phyloP scores from a whole-genome alignment of 805 yeast genomes.

The Yamadazyma paraphyllophila region DNA sequence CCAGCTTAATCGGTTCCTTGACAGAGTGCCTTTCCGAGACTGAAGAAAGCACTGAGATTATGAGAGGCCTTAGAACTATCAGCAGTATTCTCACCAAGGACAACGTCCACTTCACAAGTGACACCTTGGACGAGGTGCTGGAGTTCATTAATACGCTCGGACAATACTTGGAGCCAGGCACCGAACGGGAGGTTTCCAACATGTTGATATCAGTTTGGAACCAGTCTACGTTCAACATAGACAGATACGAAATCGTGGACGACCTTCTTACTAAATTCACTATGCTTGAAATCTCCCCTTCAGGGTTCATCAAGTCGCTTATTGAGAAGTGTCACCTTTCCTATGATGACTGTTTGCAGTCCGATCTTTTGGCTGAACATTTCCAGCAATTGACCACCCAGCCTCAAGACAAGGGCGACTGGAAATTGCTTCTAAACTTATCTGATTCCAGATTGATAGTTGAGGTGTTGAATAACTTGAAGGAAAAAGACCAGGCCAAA shows the following conservation, averaged over 20 bases:
- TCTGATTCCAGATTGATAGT: slow-evolving; percentile 12
- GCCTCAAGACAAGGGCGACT: slow-evolving; percentile 15
- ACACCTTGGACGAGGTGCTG: slow-evolving; percentile 2
- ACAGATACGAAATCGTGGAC: slow-evolving; percentile 10
- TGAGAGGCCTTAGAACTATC: slow-evolving; percentile 9
- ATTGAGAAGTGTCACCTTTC: slow-evolving; percentile 4
- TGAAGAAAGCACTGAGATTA: slow-evolving; percentile 4
- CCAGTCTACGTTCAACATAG: not conserved
- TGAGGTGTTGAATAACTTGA: slow-evolving; percentile 1
- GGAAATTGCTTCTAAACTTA: slow-evolving; percentile 19
- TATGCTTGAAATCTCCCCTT: slow-evolving; percentile 6
- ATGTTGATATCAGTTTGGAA: slow-evolving; percentile 10
- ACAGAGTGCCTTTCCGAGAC: slow-evolving; percentile 10
- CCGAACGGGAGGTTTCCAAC: not conserved
- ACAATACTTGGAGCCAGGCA: slow-evolving; percentile 5
- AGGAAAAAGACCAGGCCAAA: slow-evolving; percentile 1
- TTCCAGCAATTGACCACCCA: slow-evolving; percentile 27
- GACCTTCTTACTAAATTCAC: slow-evolving; percentile 10
- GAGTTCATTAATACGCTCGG: slow-evolving; percentile 9
- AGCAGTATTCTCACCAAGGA: not conserved
- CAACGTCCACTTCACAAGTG: not conserved
- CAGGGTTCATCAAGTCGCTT: slow-evolving; percentile 7
- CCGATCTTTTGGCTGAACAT: slow-evolving; percentile 22
- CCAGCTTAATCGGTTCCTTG: not conserved
- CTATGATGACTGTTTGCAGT: slow-evolving; percentile 8